Percentiles rank a stretch among this genome's conserved stretches.
These are phyloP conservation scores for Solanum megistacrolobum DNA, from an alignment of 257 asterid species.

Conservation along the genomic window DNA sequence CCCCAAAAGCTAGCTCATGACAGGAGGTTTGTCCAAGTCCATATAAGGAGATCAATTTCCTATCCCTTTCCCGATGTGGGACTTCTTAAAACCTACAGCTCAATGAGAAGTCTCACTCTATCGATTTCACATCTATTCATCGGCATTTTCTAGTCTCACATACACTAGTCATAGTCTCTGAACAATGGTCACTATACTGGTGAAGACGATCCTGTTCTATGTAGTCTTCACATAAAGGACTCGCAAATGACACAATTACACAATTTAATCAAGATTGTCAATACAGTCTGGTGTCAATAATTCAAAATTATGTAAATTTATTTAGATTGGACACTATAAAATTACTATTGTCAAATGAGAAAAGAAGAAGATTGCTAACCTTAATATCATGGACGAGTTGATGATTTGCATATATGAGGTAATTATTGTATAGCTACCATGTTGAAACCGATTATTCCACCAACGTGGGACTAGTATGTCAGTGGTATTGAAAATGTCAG, in stretches of 20 bases:
- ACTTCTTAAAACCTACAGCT: too few relatives aligned
- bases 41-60: too few relatives aligned
- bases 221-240: background rate
- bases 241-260: background rate
- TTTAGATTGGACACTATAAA: background rate
- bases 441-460: constrained; percentile 89
- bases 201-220: background rate
- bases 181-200: background rate
- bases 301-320: background rate
- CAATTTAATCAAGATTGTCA: background rate
- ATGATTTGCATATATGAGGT: constrained; percentile 52
- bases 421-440: constrained; percentile 79
- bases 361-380: constrained; percentile 28
- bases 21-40: too few relatives aligned
- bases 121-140: too few relatives aligned
- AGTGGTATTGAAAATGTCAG: constrained; percentile 49
- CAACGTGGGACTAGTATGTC: constrained; percentile 78
- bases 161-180: background rate
- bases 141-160: too few relatives aligned
- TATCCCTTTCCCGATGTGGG: too few relatives aligned
- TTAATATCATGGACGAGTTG: constrained; percentile 49
- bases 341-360: background rate
- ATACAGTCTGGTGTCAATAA: background rate
- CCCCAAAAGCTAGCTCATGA: too few relatives aligned
- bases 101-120: too few relatives aligned